These are phyloP conservation scores for Diaporthe destruens DNA, from an alignment of 2,329 filamentous ascomycete genomes.

Conservation along the genomic window DNA sequence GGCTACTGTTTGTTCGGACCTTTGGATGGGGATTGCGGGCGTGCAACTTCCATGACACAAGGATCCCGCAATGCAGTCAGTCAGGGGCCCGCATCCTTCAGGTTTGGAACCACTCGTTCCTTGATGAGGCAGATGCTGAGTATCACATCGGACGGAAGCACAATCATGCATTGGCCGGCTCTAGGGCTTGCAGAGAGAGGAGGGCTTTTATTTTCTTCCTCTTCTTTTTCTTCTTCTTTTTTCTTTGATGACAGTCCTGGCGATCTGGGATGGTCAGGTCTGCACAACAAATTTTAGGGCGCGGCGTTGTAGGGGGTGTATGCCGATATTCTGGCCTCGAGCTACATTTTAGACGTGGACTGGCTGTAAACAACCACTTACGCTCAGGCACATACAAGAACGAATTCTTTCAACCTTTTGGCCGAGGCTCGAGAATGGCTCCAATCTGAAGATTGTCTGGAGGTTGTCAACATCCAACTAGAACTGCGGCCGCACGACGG, in stretches of 20 bases:
- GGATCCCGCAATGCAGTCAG: not conserved
- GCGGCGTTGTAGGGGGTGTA: constrained; percentile 36
- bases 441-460: not conserved
- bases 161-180: not conserved
- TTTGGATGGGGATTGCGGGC: not conserved
- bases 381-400: constrained; percentile 29
- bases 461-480: too few relatives aligned
- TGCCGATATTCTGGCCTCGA: constrained; percentile 9
- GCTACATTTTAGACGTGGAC: constrained; percentile 21
- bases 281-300: constrained; percentile 10
- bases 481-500: too few relatives aligned
- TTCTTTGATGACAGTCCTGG: not conserved
- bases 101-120: not conserved
- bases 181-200: constrained; percentile 1
- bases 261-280: not conserved
- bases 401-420: not conserved
- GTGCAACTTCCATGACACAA: not conserved
- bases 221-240: not conserved
- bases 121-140: not conserved
- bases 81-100: constrained; percentile 1
- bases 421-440: not conserved
- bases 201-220: too few relatives aligned
- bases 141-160: constrained; percentile 11
- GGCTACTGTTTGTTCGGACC: not conserved
- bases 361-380: constrained; percentile 34